Base-by-base conservation (phyloP, 2,329 filamentous ascomycete genomes). In the Didymella exigua region DNA sequence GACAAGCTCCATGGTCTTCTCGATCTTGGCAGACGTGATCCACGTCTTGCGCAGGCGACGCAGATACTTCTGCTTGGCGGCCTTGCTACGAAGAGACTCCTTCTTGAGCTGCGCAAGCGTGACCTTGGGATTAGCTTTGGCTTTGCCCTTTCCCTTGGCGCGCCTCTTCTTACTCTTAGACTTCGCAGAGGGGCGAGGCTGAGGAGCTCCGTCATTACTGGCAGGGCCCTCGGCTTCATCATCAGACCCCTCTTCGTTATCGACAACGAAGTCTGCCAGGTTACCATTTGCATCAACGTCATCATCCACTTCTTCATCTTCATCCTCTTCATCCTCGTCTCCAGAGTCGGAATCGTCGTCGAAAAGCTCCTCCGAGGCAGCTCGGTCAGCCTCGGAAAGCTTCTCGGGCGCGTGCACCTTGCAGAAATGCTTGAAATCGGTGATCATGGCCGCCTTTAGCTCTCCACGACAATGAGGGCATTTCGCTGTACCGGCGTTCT, bases 381-480 rank as follows among this genome's bases (percentile, higher is more conserved):
- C 34, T 9, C 52, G 40, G 4, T 54, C 52, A 7, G 45, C 46
- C 30, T 54, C 59, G 4, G 78, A 66, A 11, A 77, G 63, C 13
- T 76, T 87, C 81, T 10, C 63, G 2, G 85, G 84, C 75, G 87
- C 86, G 68, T 93, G 84, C 1, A 89, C 85, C 63, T 86, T 86
- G 66, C 86, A 87, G 77, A 96, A 96, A 7, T 86, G 82, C 5
- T 82, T 78, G 66, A 88, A 88, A 56, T 90, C 89, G 53, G 93
- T 92, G 59, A 92, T 83, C 54, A 87, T 87, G 52, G 83, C 82
- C 4, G 86, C 80, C 47, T 90, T 82, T 36, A 95, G 82, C 3
- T 76, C 74, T 2, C 84, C 85, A 52, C 91, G 86, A 68, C 92
- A 96, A 49, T 88, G 83, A 4, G 91, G 91, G 71, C 93, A 97